Evolutionary conservation across 768 basidiomycete genomes (phyloP).

Genomic region (Tylopilus rubrobrunneus): DNA sequence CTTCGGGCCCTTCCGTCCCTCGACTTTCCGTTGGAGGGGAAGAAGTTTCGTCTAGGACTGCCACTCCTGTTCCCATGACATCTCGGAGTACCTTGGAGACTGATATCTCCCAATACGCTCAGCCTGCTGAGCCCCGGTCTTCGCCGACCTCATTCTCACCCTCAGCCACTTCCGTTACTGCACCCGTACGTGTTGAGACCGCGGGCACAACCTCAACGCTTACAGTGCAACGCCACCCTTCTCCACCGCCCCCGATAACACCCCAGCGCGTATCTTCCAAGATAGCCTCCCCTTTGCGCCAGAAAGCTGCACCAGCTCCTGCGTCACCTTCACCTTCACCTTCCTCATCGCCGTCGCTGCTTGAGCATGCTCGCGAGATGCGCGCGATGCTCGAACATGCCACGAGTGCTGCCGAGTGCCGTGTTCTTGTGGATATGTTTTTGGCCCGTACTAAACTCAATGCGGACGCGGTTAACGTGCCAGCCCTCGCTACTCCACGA

Average conservation of each 20-base stretch:
- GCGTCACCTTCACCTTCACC: conserved; percentile 16
- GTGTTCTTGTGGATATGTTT: conserved; percentile 80
- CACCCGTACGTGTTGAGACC: conserved; percentile 4
- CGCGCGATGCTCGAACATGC: conserved; percentile 64
- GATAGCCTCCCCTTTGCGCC: conserved; percentile 2
- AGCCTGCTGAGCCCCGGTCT: neutral
- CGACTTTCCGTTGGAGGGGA: conserved; percentile 9
- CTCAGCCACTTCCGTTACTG: neutral
- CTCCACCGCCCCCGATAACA: conserved; percentile 1
- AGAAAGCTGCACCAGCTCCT: conserved; percentile 11
- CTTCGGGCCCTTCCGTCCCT: neutral
- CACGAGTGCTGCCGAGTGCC: conserved; percentile 77
- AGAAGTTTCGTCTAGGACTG: neutral
- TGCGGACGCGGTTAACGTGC: conserved; percentile 27
- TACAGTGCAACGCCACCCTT: neutral
- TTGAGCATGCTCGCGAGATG: conserved; percentile 59
- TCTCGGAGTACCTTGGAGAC: conserved; percentile 7
- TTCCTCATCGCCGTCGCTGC: conserved; percentile 27
- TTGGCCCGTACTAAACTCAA: conserved; percentile 56
- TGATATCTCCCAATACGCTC: conserved; percentile 5
- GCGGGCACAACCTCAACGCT: neutral
- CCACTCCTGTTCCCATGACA: neutral
- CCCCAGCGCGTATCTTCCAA: conserved; percentile 18
- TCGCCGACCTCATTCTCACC: conserved; percentile 2
- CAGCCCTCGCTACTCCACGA: conserved; percentile 32